Conservation (phyloP, 495 filamentous ascomycete genomes). For the Amniculicola lignicola region DNA sequence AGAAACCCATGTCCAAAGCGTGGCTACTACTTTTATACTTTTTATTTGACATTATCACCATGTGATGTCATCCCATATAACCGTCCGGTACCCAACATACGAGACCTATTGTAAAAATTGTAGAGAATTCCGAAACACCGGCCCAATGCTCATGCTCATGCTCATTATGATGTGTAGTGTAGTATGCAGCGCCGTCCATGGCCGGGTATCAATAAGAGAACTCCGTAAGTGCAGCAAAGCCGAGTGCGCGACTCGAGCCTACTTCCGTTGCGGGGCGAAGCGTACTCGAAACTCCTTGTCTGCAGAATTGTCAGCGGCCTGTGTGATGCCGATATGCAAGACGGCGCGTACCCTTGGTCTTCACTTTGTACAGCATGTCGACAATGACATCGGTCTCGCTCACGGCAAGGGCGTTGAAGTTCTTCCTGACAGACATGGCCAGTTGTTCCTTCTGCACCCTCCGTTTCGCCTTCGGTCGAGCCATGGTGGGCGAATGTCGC, state of each 20-base stretch:
- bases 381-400: slow-evolving; percentile 86
- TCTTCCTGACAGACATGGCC: slow-evolving; percentile 77
- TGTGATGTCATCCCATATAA: neutral
- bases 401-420: slow-evolving; percentile 82
- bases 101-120: neutral
- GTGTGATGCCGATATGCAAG: neutral
- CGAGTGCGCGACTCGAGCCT: slow-evolving; percentile 18
- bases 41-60: neutral
- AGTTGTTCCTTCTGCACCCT: slow-evolving; percentile 74
- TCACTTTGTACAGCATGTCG: slow-evolving; percentile 79
- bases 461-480: slow-evolving; percentile 56
- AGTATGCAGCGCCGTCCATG: slow-evolving; percentile 1
- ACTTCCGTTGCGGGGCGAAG: slow-evolving; percentile 37
- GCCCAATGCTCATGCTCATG: slow-evolving; percentile 33
- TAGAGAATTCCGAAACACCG: slow-evolving; percentile 18
- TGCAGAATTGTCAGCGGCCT: slow-evolving; percentile 4
- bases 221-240: slow-evolving; percentile 20
- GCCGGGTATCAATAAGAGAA: slow-evolving; percentile 18
- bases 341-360: slow-evolving; percentile 52
- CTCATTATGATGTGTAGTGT: slow-evolving; percentile 19
- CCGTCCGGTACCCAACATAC: neutral
- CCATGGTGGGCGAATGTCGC: slow-evolving; percentile 69
- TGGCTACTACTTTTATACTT: neutral
- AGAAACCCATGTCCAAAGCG: neutral
- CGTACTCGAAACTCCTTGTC: slow-evolving; percentile 35